These are phyloP conservation scores for Chaetomium sp. DNA, from an alignment of 2,329 filamentous ascomycete genomes.

Conservation along the genomic window DNA sequence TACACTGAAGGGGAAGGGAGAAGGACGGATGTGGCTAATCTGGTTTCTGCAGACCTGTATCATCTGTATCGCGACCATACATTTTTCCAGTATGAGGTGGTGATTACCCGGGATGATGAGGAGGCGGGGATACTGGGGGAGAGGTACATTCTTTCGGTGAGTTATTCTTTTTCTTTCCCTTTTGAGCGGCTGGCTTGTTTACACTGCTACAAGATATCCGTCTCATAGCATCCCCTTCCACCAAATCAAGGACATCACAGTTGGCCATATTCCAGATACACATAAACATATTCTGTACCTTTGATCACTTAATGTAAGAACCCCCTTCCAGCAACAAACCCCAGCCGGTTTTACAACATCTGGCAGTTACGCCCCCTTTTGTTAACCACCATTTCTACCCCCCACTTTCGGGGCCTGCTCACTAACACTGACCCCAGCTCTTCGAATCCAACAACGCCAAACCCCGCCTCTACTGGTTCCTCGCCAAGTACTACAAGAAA, in stretches of 20 bases:
- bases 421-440: constrained; percentile 40
- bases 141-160: constrained; percentile 53
- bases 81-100: constrained; percentile 38
- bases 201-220: not conserved
- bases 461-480: constrained; percentile 56
- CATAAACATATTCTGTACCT: too few species aligned
- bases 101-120: constrained; percentile 48
- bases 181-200: too few species aligned
- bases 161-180: constrained; percentile 22
- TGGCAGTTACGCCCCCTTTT: too few species aligned
- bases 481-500: constrained; percentile 43
- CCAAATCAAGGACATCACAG: too few species aligned
- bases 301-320: too few species aligned
- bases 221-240: not conserved
- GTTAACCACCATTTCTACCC: too few species aligned
- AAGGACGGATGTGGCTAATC: too few species aligned
- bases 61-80: constrained; percentile 14
- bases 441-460: constrained; percentile 55
- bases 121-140: constrained; percentile 44
- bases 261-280: too few species aligned
- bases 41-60: constrained; percentile 4
- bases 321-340: too few species aligned
- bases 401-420: too few species aligned
- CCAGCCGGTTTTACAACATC: too few species aligned
- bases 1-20: too few species aligned